Evolutionary conservation across 495 filamentous ascomycete genomes (phyloP).

Genomic region (Xylaria telfairii): DNA sequence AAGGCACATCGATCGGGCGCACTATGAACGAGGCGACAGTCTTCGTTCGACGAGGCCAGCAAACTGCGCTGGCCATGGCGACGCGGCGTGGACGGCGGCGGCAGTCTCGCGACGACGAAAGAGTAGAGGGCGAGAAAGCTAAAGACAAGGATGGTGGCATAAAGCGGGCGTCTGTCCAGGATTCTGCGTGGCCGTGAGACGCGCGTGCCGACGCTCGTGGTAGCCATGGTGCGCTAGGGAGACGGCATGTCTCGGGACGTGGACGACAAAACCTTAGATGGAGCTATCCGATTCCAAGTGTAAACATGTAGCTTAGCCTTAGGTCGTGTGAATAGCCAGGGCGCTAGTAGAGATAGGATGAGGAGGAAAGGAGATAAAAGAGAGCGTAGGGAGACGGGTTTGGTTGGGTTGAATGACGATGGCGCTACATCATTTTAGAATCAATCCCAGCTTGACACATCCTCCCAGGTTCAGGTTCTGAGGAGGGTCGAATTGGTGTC

Average conservation of each 20-base stretch:
- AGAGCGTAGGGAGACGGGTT: no score
- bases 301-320: background rate
- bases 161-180: slow-evolving; percentile 47
- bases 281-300: background rate
- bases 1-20: slow-evolving; percentile 86
- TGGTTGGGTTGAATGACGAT: slow-evolving; percentile 3
- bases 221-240: slow-evolving; percentile 16
- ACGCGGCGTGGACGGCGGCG: background rate
- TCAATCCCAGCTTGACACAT: slow-evolving; percentile 13
- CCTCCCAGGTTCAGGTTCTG: background rate
- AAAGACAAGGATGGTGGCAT: slow-evolving; percentile 44
- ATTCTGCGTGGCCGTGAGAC: slow-evolving; percentile 18
- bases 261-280: background rate
- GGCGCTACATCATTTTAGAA: background rate
- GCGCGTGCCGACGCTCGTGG: background rate
- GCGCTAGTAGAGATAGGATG: background rate
- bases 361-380: background rate
- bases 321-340: no score
- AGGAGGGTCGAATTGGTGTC: background rate
- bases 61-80: background rate
- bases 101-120: slow-evolving; percentile 32
- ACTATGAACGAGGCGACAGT: slow-evolving; percentile 84
- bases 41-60: slow-evolving; percentile 32
- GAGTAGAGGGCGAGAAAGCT: slow-evolving; percentile 44
- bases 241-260: background rate